Conservation (phyloP, 2,329 filamentous ascomycete genomes). For the Plectosphaerella plurivora region DNA sequence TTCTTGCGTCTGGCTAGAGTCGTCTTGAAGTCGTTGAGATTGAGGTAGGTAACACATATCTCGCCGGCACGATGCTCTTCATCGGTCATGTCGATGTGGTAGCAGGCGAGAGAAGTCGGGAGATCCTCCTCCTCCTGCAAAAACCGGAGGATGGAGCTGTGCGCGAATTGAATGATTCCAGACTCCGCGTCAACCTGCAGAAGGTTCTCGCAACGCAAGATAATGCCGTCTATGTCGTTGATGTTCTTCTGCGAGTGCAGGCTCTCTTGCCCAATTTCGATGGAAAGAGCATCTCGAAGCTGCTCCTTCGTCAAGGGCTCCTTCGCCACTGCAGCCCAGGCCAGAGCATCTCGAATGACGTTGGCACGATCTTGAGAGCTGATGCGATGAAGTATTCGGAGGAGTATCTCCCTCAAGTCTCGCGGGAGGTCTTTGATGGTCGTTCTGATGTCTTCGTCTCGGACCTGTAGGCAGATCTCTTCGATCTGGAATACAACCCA, state of each 20-base stretch:
- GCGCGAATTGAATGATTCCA: constrained; percentile 11
- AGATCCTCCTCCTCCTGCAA: background rate
- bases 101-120: background rate
- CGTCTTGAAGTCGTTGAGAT: constrained; percentile 29
- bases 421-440: background rate
- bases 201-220: constrained; percentile 12
- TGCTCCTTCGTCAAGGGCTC: background rate
- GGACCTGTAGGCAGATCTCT: constrained; percentile 10
- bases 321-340: background rate
- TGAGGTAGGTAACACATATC: constrained; percentile 29
- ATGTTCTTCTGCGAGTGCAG: background rate
- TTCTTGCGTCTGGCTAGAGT: constrained; percentile 10
- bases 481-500: constrained; percentile 13
- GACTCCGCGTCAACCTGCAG: constrained; percentile 14
- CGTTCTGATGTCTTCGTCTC: constrained; percentile 9
- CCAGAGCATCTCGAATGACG: background rate
- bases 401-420: background rate
- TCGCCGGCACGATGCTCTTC: constrained; percentile 21
- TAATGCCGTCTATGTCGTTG: background rate
- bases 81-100: background rate
- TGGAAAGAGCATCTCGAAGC: background rate
- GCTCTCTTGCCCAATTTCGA: background rate
- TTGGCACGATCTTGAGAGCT: background rate
- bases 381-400: background rate
- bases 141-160: background rate